A percentile compares a stretch with the other conserved stretches of the same genome.
Conservation (phyloP, 495 filamentous ascomycete genomes). For the Aspergillus saccharolyticus region DNA sequence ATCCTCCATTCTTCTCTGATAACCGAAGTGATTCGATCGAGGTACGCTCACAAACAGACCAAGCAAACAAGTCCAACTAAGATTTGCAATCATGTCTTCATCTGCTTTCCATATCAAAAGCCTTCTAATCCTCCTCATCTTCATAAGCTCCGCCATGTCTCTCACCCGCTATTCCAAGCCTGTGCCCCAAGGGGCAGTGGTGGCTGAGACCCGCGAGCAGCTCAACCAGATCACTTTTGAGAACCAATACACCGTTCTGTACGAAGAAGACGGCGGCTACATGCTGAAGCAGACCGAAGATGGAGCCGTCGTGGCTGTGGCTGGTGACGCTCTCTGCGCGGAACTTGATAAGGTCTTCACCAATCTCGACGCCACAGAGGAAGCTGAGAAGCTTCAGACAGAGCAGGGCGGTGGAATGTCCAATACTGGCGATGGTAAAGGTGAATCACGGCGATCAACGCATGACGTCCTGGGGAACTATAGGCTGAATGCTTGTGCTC, state of each 20-base stretch:
- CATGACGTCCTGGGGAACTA: background rate
- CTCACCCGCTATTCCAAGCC: conserved; percentile 1
- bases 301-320: background rate
- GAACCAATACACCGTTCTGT: conserved; percentile 1
- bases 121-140: conserved; percentile 1
- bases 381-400: background rate
- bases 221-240: background rate
- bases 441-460: background rate
- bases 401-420: background rate
- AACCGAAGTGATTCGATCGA: background rate
- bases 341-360: background rate
- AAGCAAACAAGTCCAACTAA: background rate
- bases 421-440: background rate
- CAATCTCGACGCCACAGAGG: background rate
- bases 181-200: background rate
- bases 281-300: conserved; percentile 1
- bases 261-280: conserved; percentile 6
- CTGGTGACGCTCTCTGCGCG: conserved; percentile 2
- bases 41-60: background rate
- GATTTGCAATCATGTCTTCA: background rate
- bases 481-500: background rate
- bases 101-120: background rate
- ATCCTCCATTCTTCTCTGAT: background rate
- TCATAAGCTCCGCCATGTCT: conserved; percentile 3
- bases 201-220: conserved; percentile 6